Percentiles rank a stretch among this genome's conserved stretches.
Evolutionary conservation across 2,329 filamentous ascomycete genomes (phyloP).

Genomic region (Nemania sp.): DNA sequence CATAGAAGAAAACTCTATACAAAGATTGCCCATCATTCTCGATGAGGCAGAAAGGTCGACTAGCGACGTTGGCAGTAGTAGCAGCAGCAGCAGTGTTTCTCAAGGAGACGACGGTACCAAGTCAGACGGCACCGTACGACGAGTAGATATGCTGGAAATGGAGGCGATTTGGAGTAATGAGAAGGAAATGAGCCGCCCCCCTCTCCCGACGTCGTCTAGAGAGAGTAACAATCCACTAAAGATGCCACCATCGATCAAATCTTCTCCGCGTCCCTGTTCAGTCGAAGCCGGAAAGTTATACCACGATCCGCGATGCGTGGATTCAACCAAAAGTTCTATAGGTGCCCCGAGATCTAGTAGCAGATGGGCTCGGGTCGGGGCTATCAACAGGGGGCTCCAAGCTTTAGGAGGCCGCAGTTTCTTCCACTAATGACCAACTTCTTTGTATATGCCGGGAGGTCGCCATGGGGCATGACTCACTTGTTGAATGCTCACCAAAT

Average conservation of each 20-base stretch:
- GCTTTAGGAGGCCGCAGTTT: conserved; percentile 49
- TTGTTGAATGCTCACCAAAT: conserved; percentile 8
- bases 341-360: conserved; percentile 37
- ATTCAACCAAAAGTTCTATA: conserved; percentile 29
- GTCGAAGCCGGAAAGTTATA: conserved; percentile 37
- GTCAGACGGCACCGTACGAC: conserved; percentile 33
- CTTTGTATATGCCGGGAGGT: conserved; percentile 14
- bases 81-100: conserved; percentile 15
- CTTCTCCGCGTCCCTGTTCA: conserved; percentile 29
- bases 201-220: conserved; percentile 29
- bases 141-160: conserved; percentile 28
- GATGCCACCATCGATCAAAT: conserved; percentile 29
- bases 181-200: conserved; percentile 17
- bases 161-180: conserved; percentile 32
- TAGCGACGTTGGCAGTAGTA: conserved; percentile 27
- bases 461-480: conserved; percentile 3
- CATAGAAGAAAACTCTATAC: conserved; percentile 26
- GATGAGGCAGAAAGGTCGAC: conserved; percentile 36
- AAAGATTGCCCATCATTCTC: conserved; percentile 38
- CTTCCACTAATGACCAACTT: conserved; percentile 45
- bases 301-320: conserved; percentile 23
- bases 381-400: conserved; percentile 44
- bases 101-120: conserved; percentile 14
- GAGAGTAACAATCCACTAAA: conserved; percentile 26
- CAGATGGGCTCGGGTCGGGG: conserved; percentile 44